Evolutionary conservation across 257 asterid species (phyloP), one percentile per base, ranked within the genome.

Genomic region (Solanum pinnatisectum): DNA sequence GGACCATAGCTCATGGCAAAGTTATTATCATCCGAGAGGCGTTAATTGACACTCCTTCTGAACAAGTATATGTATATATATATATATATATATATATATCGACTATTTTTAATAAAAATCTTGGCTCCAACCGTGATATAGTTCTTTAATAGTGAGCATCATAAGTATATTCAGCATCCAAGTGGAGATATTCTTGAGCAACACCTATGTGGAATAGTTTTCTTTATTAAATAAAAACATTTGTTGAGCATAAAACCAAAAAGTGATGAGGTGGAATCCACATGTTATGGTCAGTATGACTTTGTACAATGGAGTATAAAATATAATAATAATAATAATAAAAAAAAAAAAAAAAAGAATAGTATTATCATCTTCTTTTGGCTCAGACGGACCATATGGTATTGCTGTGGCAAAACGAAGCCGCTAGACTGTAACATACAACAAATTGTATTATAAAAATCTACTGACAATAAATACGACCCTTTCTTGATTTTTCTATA

Each of bases 221-320:
- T 33, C 11, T 16, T 32, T 32, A 67, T 11, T 71, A 32, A 16
- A 71, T 52, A 52, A 18, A 72, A 72, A 30, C 11, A 30, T 9
- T 27, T 46, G 4, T 46, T 30, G 68, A 30, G 68, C 40, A 25
- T 30, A 30, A 63, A 63, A 46, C 67, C 85, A 78, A 78, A 44
- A 68, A 37, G 72, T 4, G 84, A 70, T 86, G 88, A 86, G 87
- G 87, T 81, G 90, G 89, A 81, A 72, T 79, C 78, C 87, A 88
- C 46, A 3, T 87, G 32, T 3, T 35, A n/a, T 37, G 56, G 44
- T 20, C 40, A 59, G 23, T 36, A 37, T n/a, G 49, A 84, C 71
- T 74, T 60, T 37, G 16, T 25, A 36, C 12, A 37, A 46, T 7
- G 7, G 85, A 81, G 22, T 13, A 11, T 46, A 46, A 42, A n/a